A percentile compares a stretch with the other conserved stretches of the same genome.
Conservation (phyloP, 164 flowering plant genomes). For the Nymphaea colorata region DNA sequence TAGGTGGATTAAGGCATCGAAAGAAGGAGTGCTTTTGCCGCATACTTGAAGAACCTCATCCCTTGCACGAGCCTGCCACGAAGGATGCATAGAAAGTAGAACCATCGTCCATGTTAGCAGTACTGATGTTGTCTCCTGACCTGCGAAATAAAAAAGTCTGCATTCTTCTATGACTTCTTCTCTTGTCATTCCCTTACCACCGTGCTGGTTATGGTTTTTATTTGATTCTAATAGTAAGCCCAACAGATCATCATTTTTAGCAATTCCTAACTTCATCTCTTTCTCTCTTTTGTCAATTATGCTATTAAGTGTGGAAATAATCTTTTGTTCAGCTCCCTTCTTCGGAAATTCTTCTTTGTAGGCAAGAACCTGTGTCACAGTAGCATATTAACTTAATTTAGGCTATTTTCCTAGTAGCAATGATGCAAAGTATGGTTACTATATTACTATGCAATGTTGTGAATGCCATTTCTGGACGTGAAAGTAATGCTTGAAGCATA, state of each 20-base stretch:
- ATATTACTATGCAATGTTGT: too few species aligned
- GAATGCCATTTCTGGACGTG: too few species aligned
- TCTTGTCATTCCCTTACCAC: constrained; percentile 3
- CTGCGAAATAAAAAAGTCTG: constrained; percentile 12
- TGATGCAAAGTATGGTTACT: not conserved
- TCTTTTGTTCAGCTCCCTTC: constrained; percentile 3
- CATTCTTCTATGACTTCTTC: constrained; percentile 12
- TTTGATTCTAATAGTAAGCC: constrained; percentile 8
- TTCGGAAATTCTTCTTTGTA: constrained; percentile 1
- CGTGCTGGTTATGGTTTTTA: constrained; percentile 1
- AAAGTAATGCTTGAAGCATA: too few species aligned
- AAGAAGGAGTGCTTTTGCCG: constrained; percentile 4
- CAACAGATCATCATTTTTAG: constrained; percentile 3
- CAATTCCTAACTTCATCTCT: constrained; percentile 1
- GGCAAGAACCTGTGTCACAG: constrained; percentile 8
- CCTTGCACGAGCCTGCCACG: constrained; percentile 8
- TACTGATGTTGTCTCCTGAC: constrained; percentile 11
- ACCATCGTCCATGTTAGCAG: constrained; percentile 9
- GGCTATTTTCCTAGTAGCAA: not conserved
- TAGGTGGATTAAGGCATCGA: constrained; percentile 5
- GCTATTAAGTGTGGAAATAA: not conserved
- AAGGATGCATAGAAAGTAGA: constrained; percentile 8
- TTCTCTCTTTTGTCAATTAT: constrained; percentile 7
- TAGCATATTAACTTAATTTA: not conserved
- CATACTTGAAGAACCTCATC: constrained; percentile 8